These are phyloP conservation scores for Chlorociboria aeruginascens DNA, from an alignment of 495 filamentous ascomycete species.

Conservation along the genomic window DNA sequence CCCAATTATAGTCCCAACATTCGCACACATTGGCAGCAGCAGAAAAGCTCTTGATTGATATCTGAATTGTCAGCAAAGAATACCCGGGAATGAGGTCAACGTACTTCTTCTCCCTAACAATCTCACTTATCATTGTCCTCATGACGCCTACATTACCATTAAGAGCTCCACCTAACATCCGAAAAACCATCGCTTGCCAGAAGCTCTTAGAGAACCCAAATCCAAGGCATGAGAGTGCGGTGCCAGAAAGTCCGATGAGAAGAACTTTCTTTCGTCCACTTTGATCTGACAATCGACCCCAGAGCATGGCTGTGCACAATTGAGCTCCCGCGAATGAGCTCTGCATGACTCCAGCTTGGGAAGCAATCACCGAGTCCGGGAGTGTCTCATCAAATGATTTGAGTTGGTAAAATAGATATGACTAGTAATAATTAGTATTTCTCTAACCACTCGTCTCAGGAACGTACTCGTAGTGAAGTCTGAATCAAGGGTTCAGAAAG, in stretches of 20 bases:
- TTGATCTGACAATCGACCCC: slow-evolving; percentile 57
- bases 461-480: slow-evolving; percentile 51
- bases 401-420: slow-evolving; percentile 73
- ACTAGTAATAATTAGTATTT: slow-evolving; percentile 24
- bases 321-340: slow-evolving; percentile 74
- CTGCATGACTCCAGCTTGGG: slow-evolving; percentile 67
- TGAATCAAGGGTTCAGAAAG: slow-evolving; percentile 71
- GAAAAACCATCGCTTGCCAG: slow-evolving; percentile 59
- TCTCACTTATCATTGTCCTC: slow-evolving; percentile 69
- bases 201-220: slow-evolving; percentile 70
- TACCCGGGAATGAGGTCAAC: slow-evolving; percentile 45
- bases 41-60: slow-evolving; percentile 68
- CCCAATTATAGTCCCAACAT: slow-evolving; percentile 68
- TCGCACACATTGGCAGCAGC: slow-evolving; percentile 72
- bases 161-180: slow-evolving; percentile 60
- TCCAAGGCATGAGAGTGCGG: slow-evolving; percentile 59
- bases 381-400: slow-evolving; percentile 56
- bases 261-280: slow-evolving; percentile 68
- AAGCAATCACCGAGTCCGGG: slow-evolving; percentile 56
- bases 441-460: not conserved
- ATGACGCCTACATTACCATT: slow-evolving; percentile 80
- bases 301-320: slow-evolving; percentile 74
- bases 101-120: slow-evolving; percentile 50
- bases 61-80: slow-evolving; percentile 57
- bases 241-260: slow-evolving; percentile 62